Evolutionary conservation across 805 yeast genomes (phyloP).

Genomic region (Ogataea ganodermae): DNA sequence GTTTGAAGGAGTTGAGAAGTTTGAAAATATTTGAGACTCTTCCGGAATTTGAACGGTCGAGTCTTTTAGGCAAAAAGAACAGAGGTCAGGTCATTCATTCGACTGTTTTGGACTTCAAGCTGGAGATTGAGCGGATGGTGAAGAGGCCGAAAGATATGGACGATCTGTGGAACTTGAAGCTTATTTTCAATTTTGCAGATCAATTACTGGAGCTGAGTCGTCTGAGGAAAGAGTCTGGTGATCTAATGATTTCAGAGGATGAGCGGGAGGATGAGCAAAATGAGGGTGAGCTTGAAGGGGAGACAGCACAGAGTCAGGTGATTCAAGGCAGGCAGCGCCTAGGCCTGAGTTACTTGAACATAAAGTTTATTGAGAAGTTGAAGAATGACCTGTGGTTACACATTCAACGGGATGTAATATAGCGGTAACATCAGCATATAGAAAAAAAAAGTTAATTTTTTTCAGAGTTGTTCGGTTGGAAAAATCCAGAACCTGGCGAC

Average conservation of each 20-base stretch:
- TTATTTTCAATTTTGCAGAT: slow-evolving; percentile 64
- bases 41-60: slow-evolving; percentile 24
- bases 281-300: too few species aligned
- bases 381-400: slow-evolving; percentile 41
- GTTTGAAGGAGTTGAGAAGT: slow-evolving; percentile 19
- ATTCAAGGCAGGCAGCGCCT: neutral
- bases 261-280: neutral
- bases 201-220: slow-evolving; percentile 16
- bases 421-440: neutral
- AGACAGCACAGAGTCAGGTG: neutral
- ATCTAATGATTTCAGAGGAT: slow-evolving; percentile 12
- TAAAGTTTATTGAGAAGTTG: slow-evolving; percentile 54
- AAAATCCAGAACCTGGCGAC: neutral
- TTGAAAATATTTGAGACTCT: slow-evolving; percentile 25
- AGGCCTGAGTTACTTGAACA: slow-evolving; percentile 43
- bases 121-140: slow-evolving; percentile 50
- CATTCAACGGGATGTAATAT: slow-evolving; percentile 11
- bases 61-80: slow-evolving; percentile 16
- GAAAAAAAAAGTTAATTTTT: neutral
- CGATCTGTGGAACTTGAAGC: slow-evolving; percentile 63
- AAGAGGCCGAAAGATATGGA: slow-evolving; percentile 44
- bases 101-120: slow-evolving; percentile 55
- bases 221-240: neutral
- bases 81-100: slow-evolving; percentile 34
- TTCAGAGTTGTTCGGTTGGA: too few species aligned